Evolutionary conservation across 1,284 basidiomycete species (phyloP).

Genomic region (Hymenochaete sp.): DNA sequence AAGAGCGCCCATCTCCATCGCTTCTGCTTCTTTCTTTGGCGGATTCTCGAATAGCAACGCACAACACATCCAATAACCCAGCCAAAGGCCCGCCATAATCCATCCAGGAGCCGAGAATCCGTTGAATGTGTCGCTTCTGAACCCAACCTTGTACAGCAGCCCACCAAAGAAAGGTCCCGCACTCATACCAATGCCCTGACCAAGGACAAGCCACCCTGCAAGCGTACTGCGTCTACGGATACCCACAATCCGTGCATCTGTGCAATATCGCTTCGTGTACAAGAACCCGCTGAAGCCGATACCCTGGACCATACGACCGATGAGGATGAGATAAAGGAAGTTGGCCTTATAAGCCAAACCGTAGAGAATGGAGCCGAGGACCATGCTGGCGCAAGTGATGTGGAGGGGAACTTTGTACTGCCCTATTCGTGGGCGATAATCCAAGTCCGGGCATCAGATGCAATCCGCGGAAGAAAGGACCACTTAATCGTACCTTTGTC

Average conservation of each 20-base stretch:
- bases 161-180: conserved; percentile 62
- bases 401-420: conserved; percentile 41
- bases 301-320: conserved; percentile 43
- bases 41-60: conserved; percentile 42
- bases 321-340: conserved; percentile 41
- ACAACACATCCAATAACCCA: conserved; percentile 37
- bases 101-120: conserved; percentile 62
- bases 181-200: conserved; percentile 56
- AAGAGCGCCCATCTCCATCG: neutral
- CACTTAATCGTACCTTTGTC: conserved; percentile 40
- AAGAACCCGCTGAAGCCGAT: conserved; percentile 39
- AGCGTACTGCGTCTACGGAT: conserved; percentile 54
- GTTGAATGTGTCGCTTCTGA: conserved; percentile 38
- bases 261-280: conserved; percentile 54
- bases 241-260: conserved; percentile 59
- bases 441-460: too few species aligned
- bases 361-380: conserved; percentile 37
- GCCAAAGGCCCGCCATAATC: conserved; percentile 51
- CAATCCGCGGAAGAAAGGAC: neutral
- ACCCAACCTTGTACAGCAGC: conserved; percentile 49
- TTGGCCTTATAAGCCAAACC: conserved; percentile 37
- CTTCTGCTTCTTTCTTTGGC: neutral
- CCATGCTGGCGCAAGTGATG: conserved; percentile 34
- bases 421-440: conserved; percentile 28
- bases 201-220: conserved; percentile 54